A percentile compares a stretch with the other conserved stretches of the same genome.
phyloP scores from a whole-genome alignment of 441 rosid species.

The Populus hybrid region DNA sequence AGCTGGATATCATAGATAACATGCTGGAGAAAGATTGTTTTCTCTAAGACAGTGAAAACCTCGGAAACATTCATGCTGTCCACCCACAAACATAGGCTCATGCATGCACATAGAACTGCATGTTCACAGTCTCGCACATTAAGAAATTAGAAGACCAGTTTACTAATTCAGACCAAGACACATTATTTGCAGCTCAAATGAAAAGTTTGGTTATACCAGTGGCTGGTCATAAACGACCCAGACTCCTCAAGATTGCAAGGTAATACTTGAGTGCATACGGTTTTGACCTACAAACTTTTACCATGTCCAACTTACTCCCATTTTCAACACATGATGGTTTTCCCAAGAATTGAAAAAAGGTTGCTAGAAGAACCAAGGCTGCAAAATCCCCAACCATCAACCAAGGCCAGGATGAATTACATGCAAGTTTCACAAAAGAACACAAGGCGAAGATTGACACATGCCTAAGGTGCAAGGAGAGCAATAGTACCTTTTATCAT shows the following conservation, averaged over 20 bases:
- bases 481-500: constrained; percentile 39
- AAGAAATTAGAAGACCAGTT: background rate
- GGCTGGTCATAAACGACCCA: background rate
- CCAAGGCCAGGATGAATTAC: background rate
- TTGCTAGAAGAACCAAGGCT: background rate
- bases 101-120: background rate
- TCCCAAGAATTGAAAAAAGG: background rate
- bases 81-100: background rate
- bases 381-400: background rate
- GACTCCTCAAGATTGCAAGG: background rate
- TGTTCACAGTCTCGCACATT: background rate
- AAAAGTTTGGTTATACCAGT: background rate
- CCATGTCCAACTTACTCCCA: background rate
- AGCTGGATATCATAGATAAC: background rate
- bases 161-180: background rate
- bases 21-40: background rate
- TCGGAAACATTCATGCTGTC: background rate
- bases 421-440: background rate
- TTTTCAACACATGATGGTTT: background rate
- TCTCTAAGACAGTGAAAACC: background rate
- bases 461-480: background rate
- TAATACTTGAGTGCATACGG: background rate
- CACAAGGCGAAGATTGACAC: background rate
- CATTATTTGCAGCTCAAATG: background rate
- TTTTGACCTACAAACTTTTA: background rate